Conservation (phyloP, 2,329 filamentous ascomycete species). For the Aspergillus sclerotialis region DNA sequence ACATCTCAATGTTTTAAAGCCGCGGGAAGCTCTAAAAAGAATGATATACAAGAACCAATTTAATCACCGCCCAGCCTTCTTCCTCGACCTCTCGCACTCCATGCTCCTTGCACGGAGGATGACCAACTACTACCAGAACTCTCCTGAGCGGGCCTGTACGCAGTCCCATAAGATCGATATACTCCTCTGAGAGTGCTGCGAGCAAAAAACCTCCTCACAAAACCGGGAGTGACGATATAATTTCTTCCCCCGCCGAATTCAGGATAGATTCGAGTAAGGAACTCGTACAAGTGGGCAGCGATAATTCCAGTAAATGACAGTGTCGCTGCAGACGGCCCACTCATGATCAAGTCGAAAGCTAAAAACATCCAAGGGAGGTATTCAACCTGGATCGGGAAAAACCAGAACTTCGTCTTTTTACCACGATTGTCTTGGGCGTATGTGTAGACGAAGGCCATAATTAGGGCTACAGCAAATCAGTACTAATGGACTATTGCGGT, state of each 20-base stretch:
- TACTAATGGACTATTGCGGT: neutral
- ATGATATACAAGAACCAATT: too few relatives aligned
- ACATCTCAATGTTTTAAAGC: too few relatives aligned
- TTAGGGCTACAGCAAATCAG: constrained; percentile 57
- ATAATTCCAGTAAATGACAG: constrained; percentile 70
- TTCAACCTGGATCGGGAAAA: constrained; percentile 77
- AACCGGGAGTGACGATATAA: constrained; percentile 64
- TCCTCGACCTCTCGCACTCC: constrained; percentile 35
- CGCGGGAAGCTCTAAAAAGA: too few relatives aligned
- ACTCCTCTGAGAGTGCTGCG: constrained; percentile 37
- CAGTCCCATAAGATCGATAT: constrained; percentile 57
- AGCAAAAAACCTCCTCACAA: constrained; percentile 62
- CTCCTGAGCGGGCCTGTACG: constrained; percentile 37
- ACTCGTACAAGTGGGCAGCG: constrained; percentile 85
- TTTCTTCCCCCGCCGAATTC: constrained; percentile 79
- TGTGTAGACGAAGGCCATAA: constrained; percentile 76
- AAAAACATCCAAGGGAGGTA: constrained; percentile 76
- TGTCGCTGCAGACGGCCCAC: constrained; percentile 50
- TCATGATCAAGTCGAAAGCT: constrained; percentile 63
- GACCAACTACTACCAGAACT: constrained; percentile 20
- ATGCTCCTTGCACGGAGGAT: constrained; percentile 25
- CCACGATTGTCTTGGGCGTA: constrained; percentile 79
- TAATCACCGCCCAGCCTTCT: constrained; percentile 33
- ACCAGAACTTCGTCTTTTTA: constrained; percentile 67
- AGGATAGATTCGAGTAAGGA: constrained; percentile 80